Evolutionary conservation across 331 rosid species (phyloP).

Genomic region (Prunus yedoensis): DNA sequence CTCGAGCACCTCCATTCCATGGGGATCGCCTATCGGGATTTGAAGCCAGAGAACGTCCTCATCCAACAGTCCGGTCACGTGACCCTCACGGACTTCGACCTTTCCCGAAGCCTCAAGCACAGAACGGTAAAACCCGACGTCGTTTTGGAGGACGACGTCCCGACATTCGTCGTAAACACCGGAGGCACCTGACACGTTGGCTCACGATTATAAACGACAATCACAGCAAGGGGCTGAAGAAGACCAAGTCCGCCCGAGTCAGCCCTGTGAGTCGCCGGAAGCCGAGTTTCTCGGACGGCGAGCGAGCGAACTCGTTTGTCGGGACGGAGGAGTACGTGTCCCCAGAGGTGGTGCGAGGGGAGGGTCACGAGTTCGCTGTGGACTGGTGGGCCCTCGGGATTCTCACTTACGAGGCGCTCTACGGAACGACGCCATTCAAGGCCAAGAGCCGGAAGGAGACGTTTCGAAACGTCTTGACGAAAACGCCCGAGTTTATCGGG

Average conservation of each 20-base stretch:
- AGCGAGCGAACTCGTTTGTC: conserved; percentile 81
- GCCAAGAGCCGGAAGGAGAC: conserved; percentile 79
- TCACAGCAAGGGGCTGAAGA: conserved; percentile 37
- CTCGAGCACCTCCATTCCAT: conserved; percentile 67
- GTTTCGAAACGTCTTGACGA: conserved; percentile 61
- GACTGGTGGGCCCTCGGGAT: conserved; percentile 98
- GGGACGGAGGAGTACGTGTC: conserved; percentile 94
- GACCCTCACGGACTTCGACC: conserved; percentile 93
- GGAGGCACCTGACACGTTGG: conserved; percentile 66
- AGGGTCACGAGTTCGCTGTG: conserved; percentile 90
- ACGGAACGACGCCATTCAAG: conserved; percentile 89
- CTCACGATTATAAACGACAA: conserved; percentile 25
- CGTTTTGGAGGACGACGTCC: conserved; percentile 26
- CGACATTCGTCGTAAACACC: conserved; percentile 39
- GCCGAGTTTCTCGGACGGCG: conserved; percentile 58
- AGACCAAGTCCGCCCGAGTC: conserved; percentile 78
- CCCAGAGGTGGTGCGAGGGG: conserved; percentile 85
- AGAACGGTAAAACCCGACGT: conserved; percentile 26
- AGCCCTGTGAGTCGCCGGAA: conserved; percentile 73
- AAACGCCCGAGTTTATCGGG: conserved; percentile 62
- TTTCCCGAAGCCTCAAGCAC: conserved; percentile 58
- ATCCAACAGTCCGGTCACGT: conserved; percentile 90
- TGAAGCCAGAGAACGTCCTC: conserved; percentile 90
- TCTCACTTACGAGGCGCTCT: conserved; percentile 71
- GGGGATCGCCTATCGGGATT: conserved; percentile 86